Evolutionary conservation across 2,329 filamentous ascomycete genomes (phyloP), one percentile per base, ranked within the genome.

Genomic region (Aspergillus caelatus): DNA sequence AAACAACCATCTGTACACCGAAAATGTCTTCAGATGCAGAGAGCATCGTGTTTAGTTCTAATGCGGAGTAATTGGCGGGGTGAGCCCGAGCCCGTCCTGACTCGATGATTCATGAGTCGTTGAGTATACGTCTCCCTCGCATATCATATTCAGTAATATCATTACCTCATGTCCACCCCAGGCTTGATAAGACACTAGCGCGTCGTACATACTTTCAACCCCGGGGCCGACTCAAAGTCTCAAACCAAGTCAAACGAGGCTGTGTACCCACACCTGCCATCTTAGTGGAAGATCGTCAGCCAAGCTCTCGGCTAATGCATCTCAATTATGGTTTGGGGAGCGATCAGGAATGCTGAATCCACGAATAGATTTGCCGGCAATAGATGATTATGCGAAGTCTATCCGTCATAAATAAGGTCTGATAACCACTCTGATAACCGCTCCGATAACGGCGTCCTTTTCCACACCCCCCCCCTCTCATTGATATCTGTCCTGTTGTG

Each of bases 301-400:
- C 34, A 54, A 60, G 46, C 57, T 54, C 46, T 54, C 50, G 57
- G 34, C 57, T 54, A 60, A 60, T 60, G 57, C 46, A 41, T 52
- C 57, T 55, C 52, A 55, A 26, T 10, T 34, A 10, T 54, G 50
- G 28, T 28, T 36, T 32, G 50, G 50, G 21, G 30, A 54, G 26
- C 30, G 28, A 23, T 30, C n/a, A 34, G 50, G 32, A 54, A 54
- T 11, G 26, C 14, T 26, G 23, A 50, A 50, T 50, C 46, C 23
- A 50, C 46, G 46, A 50, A 50, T 50, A 50, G 46, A 50, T 28
- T 50, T 16, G 23, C 26, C 8, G 23, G 46, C 14, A 50, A 32
- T 32, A 6, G 26, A 52, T 9, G n/a, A 52, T 32, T 57, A 26
- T 43, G 21, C 7, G 53, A 34, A 55, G 53, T 43, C 23, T 57